These are phyloP conservation scores for Leishmania tarentolae DNA, from an alignment of 208 protist genomes.

Conservation along the genomic window DNA sequence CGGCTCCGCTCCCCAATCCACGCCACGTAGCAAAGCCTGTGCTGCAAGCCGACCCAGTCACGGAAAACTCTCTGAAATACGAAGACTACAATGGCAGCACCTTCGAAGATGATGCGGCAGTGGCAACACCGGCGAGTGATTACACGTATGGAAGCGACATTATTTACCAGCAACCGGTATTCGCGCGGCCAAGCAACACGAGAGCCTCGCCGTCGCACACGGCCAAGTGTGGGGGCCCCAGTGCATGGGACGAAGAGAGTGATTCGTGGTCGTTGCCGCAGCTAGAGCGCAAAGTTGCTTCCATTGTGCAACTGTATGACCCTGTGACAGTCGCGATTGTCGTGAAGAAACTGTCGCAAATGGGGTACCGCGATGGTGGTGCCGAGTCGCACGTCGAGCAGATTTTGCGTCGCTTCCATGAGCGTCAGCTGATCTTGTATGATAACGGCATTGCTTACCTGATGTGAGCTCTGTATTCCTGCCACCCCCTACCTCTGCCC, in stretches of 20 bases:
- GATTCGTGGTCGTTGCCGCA: constrained; percentile 30
- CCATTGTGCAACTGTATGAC: constrained; percentile 80
- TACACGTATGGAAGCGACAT: constrained; percentile 10
- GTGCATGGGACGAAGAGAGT: not conserved
- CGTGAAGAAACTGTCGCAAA: constrained; percentile 75
- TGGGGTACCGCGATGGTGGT: constrained; percentile 54
- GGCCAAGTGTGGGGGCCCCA: constrained; percentile 12
- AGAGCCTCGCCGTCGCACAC: constrained; percentile 7
- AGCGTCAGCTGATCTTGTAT: constrained; percentile 81
- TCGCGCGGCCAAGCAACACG: not conserved
- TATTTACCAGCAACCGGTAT: constrained; percentile 16
- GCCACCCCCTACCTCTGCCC: not conserved
- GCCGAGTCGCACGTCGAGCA: constrained; percentile 49
- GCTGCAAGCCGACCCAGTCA: not conserved
- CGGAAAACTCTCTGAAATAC: constrained; percentile 26
- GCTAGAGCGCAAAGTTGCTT: constrained; percentile 69
- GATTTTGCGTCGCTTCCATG: constrained; percentile 69
- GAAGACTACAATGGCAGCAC: constrained; percentile 23
- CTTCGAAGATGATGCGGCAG: not conserved
- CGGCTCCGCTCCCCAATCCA: constrained; percentile 8
- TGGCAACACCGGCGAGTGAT: not conserved
- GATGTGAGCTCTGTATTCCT: constrained; percentile 36
- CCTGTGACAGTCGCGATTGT: constrained; percentile 78
- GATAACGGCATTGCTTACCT: constrained; percentile 86
- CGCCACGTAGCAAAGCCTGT: not conserved